Base-by-base conservation (phyloP, 2,329 filamentous ascomycete genomes). In the Fusarium miscanthi region DNA sequence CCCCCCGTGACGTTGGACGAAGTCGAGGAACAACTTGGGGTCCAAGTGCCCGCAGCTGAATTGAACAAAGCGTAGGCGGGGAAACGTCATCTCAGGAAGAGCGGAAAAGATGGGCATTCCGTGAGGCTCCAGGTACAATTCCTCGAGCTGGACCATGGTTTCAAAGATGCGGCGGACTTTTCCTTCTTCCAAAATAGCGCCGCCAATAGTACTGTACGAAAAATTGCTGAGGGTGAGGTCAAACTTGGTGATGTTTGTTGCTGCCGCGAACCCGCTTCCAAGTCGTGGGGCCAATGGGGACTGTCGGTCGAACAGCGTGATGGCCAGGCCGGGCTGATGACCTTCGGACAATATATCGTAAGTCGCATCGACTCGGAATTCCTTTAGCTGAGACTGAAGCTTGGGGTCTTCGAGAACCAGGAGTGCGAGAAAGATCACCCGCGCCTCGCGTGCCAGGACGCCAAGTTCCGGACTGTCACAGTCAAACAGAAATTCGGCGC, bases 311-410 rank as follows among this genome's bases (percentile, higher is more conserved):
- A 53, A 41, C 0, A 53, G 4, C 1, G 23, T 40, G 12, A 53
- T 40, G 8, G 37, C 17, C 0, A 40, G 2, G 10, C 51, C 51
- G 0, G 51, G 38, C 14, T 41, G 25, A 8, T 41, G 12, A 13
- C 3, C 8, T 0, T 0, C 3, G 5, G 14, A 17, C 7, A 0
- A 3, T 7, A 31, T 25, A 5, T 42, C 11, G 19, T n/a, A 8
- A 19, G 51, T 19, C 10, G 37, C 25, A 19, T 54, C 27, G 7
- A 33, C 8, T 14, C 51, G 37, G 19, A 54, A 54, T 2, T 42
- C 38, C 9, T 27, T 41, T 7, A 54, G 11, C 7, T 31, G 43
- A 46, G 27, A 31, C 27, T 30, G 25, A 2, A 54, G 13, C n/a
- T 54, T 12, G 7, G 21, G 37, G 11, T 54, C 14, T 17, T 41